A percentile compares a stretch with the other conserved stretches of the same genome.
phyloP scores from a whole-genome alignment of 352 stramenopile species.

The Aphanomyces cochlioides region DNA sequence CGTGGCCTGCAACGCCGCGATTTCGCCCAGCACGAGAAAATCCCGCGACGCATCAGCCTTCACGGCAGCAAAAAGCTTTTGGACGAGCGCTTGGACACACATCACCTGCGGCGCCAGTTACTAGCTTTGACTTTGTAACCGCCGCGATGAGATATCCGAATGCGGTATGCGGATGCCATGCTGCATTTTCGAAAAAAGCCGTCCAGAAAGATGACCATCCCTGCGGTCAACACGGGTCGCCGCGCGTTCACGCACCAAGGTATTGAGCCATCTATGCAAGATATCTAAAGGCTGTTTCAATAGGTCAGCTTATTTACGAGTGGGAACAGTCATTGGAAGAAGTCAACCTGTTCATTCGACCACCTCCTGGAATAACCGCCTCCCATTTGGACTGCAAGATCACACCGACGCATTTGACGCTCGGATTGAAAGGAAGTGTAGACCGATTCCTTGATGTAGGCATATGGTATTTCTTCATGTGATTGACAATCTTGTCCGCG shows the following conservation, averaged over 20 bases:
- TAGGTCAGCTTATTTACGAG: conserved; percentile 91
- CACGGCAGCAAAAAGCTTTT: conserved; percentile 9
- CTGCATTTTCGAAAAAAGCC: neutral
- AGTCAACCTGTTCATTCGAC: conserved; percentile 93
- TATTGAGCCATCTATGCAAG: neutral
- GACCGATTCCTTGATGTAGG: conserved; percentile 92
- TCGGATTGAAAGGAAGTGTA: conserved; percentile 85
- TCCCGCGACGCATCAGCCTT: neutral
- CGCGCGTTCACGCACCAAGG: conserved; percentile 29
- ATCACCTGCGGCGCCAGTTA: neutral
- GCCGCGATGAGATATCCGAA: neutral
- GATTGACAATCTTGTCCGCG: neutral
- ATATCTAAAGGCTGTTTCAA: neutral
- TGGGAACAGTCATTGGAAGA: conserved; percentile 96
- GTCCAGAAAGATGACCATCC: conserved; percentile 1
- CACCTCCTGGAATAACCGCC: conserved; percentile 78
- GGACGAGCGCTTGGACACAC: conserved; percentile 17
- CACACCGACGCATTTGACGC: conserved; percentile 73
- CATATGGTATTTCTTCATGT: neutral
- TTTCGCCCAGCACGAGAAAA: conserved; percentile 13
- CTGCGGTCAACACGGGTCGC: conserved; percentile 13
- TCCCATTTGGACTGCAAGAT: conserved; percentile 89
- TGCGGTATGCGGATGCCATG: conserved; percentile 5
- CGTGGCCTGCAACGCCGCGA: neutral
- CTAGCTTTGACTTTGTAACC: neutral